Percentiles rank a stretch among this genome's conserved stretches.
These are phyloP conservation scores for Boeremia exigua DNA, from an alignment of 2,329 filamentous ascomycete species.

Conservation along the genomic window DNA sequence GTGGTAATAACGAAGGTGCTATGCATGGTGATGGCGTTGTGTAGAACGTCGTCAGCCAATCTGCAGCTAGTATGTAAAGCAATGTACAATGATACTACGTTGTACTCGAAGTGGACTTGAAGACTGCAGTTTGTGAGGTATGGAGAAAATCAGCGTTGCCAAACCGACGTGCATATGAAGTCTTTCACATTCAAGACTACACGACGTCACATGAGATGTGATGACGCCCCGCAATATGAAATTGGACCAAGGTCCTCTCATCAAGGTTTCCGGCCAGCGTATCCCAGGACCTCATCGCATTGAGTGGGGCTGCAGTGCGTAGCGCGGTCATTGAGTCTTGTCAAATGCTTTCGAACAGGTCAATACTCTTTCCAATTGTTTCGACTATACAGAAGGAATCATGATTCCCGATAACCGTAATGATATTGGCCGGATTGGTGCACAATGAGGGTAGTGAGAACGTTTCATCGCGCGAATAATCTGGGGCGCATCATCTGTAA, in stretches of 20 bases:
- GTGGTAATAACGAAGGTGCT: slow-evolving; percentile 20
- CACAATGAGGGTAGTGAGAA: neutral
- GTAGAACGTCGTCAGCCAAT: neutral
- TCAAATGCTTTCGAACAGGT: neutral
- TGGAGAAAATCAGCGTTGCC: neutral
- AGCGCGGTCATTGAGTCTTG: neutral
- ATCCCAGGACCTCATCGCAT: neutral
- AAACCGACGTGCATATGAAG: neutral
- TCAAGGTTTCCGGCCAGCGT: neutral
- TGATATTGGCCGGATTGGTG: neutral
- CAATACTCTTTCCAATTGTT: neutral
- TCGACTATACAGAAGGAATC: neutral
- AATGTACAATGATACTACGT: neutral
- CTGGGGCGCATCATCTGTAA: neutral
- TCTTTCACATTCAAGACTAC: neutral
- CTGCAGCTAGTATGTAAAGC: neutral
- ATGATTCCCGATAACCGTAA: neutral
- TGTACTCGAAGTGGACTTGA: neutral
- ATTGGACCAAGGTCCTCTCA: neutral
- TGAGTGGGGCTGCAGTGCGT: neutral
- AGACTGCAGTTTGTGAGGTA: neutral
- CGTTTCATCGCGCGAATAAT: neutral
- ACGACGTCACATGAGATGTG: slow-evolving; percentile 5
- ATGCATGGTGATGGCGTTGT: slow-evolving; percentile 20
- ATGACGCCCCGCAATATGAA: neutral